These are phyloP conservation scores for Sclerotinia subarctica DNA, from an alignment of 2,329 filamentous ascomycete species.

Conservation along the genomic window DNA sequence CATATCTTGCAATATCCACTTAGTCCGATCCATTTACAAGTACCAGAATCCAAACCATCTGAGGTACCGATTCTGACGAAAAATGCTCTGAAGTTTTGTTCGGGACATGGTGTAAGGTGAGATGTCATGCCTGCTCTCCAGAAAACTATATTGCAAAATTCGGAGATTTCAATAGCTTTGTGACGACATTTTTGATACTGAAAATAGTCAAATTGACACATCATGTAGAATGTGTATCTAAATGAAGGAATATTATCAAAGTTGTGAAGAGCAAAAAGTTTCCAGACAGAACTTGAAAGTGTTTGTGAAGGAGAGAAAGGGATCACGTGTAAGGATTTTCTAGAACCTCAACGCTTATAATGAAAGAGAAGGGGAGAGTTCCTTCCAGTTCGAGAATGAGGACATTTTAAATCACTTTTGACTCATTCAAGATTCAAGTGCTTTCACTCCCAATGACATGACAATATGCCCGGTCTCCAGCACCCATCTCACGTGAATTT, in stretches of 20 bases:
- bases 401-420: not conserved
- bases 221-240: not conserved
- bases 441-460: not conserved
- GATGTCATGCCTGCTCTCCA: constrained; percentile 22
- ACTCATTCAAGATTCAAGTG: too few species aligned
- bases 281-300: not conserved
- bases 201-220: constrained; percentile 25
- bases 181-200: constrained; percentile 21
- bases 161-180: constrained; percentile 21
- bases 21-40: constrained; percentile 18
- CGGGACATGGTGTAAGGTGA: constrained; percentile 11
- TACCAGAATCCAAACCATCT: not conserved
- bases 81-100: constrained; percentile 12
- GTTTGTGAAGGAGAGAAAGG: not conserved
- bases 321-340: not conserved
- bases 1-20: constrained; percentile 22
- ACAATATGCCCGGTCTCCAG: not conserved
- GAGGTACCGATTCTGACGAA: constrained; percentile 2
- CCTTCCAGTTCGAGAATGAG: not conserved
- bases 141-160: constrained; percentile 18
- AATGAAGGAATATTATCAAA: not conserved
- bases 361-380: not conserved
- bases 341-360: not conserved
- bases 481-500: not conserved
- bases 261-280: not conserved